Conservation (phyloP, 2,329 filamentous ascomycete genomes). For the Monosporascus sp. region DNA sequence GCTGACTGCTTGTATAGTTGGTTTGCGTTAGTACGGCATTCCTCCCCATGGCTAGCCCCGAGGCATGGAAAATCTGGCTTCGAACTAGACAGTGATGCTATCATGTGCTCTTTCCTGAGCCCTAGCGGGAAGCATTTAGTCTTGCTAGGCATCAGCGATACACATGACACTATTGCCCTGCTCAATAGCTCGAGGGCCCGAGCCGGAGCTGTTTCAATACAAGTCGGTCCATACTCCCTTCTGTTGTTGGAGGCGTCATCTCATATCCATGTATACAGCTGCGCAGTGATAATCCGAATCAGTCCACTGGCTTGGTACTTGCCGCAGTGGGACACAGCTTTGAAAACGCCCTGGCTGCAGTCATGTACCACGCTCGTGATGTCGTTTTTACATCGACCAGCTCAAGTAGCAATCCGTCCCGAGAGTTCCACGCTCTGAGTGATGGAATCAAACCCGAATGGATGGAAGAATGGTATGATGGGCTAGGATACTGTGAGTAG, state of each 20-base stretch:
- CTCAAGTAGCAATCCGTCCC: conserved; percentile 35
- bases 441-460: conserved; percentile 56
- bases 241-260: neutral
- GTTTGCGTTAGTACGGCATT: conserved; percentile 76
- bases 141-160: conserved; percentile 70
- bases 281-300: conserved; percentile 59
- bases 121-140: conserved; percentile 69
- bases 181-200: conserved; percentile 56
- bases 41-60: conserved; percentile 83
- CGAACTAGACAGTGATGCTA: conserved; percentile 67
- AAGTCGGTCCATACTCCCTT: conserved; percentile 40
- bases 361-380: conserved; percentile 81
- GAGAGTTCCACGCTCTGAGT: conserved; percentile 40
- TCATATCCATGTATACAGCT: conserved; percentile 32
- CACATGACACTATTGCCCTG: conserved; percentile 63
- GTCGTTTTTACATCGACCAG: conserved; percentile 45
- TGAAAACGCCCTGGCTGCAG: conserved; percentile 70
- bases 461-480: conserved; percentile 87
- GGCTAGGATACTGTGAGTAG: conserved; percentile 72
- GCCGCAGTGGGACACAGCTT: conserved; percentile 68
- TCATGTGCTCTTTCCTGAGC: conserved; percentile 74
- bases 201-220: conserved; percentile 58
- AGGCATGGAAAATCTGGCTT: conserved; percentile 69
- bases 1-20: conserved; percentile 46
- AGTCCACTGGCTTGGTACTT: conserved; percentile 57